Evolutionary conservation across 768 basidiomycete species (phyloP), one percentile per base, ranked within the genome.

Genomic region (Boletellus ananas): DNA sequence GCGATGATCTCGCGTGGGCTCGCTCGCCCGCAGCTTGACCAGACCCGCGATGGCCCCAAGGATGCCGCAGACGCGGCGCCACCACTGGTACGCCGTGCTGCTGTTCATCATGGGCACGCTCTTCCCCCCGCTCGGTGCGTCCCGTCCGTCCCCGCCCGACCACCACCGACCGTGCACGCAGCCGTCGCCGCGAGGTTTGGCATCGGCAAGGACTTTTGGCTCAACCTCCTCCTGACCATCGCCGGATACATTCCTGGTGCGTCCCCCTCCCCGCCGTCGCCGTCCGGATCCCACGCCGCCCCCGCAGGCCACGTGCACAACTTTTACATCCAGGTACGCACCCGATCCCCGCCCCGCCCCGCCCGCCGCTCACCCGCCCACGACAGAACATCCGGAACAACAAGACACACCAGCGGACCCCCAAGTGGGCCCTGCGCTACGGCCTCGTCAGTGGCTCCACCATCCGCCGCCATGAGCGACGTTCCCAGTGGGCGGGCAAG

Each of bases 171-270:
- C 12, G 21, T 29, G 23, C 41, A 50, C 49, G 4, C 64, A 96
- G 94, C 94, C 52, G 94, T 96, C 27, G 94, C 92, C 6, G 86
- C 91, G 20, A 79, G 94, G 49, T 97, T 97, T 64, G 94, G 94
- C 27, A 81, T 95, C 59, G 93, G 91, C 13, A 73, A 73, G 47
- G 94, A 97, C 66, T 94, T 96, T 72, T 94, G 85, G 81, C 71
- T 96, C 60, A 96, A 96, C 70, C 67, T 91, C 4, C 64, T 95
- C 57, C 70, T 94, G 33, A 94, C 90, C n/a, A 79, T 97, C 47
- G 85, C 83, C 64, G 94, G 94, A 11, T 96, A 95, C 66, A 87
- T 93, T 58, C 90, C 90, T 46, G 90, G 90, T 87, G 41, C 10
- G 74, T 55, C 36, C 17, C 46, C 17, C 21, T 34, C 20, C 14